A percentile compares a stretch with the other conserved stretches of the same genome.
Conservation (phyloP, 139 green algal genomes). For the Haematococcus lacustris region DNA sequence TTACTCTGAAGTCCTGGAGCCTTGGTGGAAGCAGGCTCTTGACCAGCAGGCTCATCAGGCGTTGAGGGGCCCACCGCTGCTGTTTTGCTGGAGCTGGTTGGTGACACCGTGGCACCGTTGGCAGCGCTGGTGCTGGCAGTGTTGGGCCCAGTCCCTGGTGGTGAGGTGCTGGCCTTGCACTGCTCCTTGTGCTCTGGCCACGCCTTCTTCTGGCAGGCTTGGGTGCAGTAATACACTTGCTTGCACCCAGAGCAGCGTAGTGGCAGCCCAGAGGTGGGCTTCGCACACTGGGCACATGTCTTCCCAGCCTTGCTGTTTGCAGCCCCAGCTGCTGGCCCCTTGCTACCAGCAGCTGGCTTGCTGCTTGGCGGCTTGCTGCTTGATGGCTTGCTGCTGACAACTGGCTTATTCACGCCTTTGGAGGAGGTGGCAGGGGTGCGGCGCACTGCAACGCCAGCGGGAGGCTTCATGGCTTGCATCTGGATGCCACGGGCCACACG, state of each 20-base stretch:
- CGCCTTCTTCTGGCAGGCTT: conserved; percentile 18
- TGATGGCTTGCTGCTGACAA: too few species aligned
- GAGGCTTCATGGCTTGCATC: not conserved
- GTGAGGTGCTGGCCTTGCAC: conserved; percentile 16
- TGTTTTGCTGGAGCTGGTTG: too few species aligned
- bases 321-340: not conserved
- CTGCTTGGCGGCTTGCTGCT: not conserved
- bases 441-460: not conserved
- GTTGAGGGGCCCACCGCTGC: too few species aligned
- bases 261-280: conserved; percentile 3
- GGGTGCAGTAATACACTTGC: conserved; percentile 24
- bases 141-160: conserved; percentile 7
- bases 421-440: too few species aligned
- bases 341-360: not conserved
- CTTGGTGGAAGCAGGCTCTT: too few species aligned
- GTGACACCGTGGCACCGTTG: conserved; percentile 30
- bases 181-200: conserved; percentile 32
- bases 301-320: not conserved
- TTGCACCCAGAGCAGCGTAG: conserved; percentile 23
- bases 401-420: too few species aligned
- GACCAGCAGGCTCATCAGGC: too few species aligned
- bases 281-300: conserved; percentile 1
- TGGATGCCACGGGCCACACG: conserved; percentile 5
- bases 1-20: too few species aligned
- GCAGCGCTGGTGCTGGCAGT: conserved; percentile 17